Base-by-base conservation (phyloP, 768 basidiomycete genomes). In the Boletellus ananiceps region DNA sequence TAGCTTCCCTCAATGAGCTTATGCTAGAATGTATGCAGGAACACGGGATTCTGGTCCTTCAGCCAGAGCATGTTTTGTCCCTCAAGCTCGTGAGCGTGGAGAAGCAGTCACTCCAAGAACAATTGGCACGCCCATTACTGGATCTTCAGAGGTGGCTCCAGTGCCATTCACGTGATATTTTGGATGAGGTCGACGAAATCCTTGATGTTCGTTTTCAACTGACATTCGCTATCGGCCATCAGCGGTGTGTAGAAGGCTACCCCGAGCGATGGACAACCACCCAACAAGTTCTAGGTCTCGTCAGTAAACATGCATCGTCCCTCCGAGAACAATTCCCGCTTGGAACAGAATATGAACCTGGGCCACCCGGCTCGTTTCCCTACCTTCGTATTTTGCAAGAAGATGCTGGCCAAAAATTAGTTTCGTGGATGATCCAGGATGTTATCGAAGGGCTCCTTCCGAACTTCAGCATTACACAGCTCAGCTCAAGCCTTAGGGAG, bases 11-110 rank as follows among this genome's bases (percentile, higher is more conserved):
- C 11, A 56, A 47, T 7, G 21, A 43, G 5, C 38, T 81, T 5
- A 68, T 73, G 52, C 47, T 60, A 21, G 65, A 69, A 37, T 82
- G 80, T 46, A 64, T 62, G 52, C 44, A 44, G 0, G 58, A 59
- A 16, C 59, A 67, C 8, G 80, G 80, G 0, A 56, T 82, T n/a
- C 57, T 80, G 12, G 63, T 82, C 0, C 50, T 66, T 11, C 80
- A 81, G 40, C 81, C 80, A 0, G 79, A 81, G 40, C 77, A 82
- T 25, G 63, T 79, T 12, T 66, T 81, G 3, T 81, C 80, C 0
- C 74, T 76, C 50, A 69, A 71, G 53, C 64, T 81, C 15, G 71
- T 75, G 69, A 69, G 66, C 3, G 60, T 79, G 19, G 73, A 81
- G 47, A 62, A 55, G 29, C 60, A 64, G 25, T 47, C 69, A 8